A percentile compares a stretch with the other conserved stretches of the same genome.
Evolutionary conservation across 345 rosid species (phyloP).

Genomic region (Populus davidiana): DNA sequence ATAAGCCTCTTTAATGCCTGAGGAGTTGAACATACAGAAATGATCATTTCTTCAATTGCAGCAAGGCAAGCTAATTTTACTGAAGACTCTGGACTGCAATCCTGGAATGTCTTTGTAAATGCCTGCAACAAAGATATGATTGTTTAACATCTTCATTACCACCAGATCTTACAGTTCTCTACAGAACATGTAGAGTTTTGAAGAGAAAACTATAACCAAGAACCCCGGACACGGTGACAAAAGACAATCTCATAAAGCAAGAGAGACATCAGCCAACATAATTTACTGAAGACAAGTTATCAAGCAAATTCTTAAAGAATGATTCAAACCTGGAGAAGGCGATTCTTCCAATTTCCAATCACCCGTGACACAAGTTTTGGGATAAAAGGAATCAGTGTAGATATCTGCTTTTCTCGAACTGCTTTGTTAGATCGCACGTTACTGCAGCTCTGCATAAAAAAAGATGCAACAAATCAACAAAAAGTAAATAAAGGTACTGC

Average conservation of each 20-base stretch:
- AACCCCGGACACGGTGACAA: background rate
- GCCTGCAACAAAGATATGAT: slow-evolving; percentile 52
- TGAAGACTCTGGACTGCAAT: slow-evolving; percentile 58
- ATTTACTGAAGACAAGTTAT: background rate
- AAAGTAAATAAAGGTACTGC: background rate
- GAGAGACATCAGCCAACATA: background rate
- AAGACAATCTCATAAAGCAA: slow-evolving; percentile 9
- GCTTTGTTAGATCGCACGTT: slow-evolving; percentile 40
- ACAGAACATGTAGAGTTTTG: background rate
- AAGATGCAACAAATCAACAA: slow-evolving; percentile 8
- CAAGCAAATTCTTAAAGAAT: slow-evolving; percentile 2
- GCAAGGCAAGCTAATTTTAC: slow-evolving; percentile 66
- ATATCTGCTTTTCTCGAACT: slow-evolving; percentile 43
- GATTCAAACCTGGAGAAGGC: slow-evolving; percentile 66
- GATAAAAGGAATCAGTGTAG: slow-evolving; percentile 51
- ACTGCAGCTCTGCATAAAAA: slow-evolving; percentile 44
- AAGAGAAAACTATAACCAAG: slow-evolving; percentile 1
- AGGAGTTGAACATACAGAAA: slow-evolving; percentile 55
- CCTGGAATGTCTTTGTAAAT: slow-evolving; percentile 61
- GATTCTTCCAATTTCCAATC: slow-evolving; percentile 46
- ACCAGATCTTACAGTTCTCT: slow-evolving; percentile 5
- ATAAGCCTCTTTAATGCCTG: background rate
- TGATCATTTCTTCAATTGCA: slow-evolving; percentile 53
- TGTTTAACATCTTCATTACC: slow-evolving; percentile 3
- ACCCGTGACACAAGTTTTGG: slow-evolving; percentile 59